Evolutionary conservation across 768 basidiomycete species (phyloP).

Genomic region (Agaricus blazei): DNA sequence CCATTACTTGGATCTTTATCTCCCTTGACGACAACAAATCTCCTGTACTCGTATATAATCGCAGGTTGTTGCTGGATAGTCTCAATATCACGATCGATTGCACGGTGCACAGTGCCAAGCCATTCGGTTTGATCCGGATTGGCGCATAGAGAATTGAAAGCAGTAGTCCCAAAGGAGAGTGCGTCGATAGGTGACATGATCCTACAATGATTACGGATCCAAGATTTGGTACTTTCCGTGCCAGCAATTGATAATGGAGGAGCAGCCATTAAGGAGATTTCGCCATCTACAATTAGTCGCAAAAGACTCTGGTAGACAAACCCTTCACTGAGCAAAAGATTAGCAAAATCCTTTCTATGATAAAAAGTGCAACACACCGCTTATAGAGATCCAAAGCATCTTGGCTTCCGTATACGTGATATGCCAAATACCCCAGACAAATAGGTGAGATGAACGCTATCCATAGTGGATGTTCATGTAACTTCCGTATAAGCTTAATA

Average conservation of each 20-base stretch:
- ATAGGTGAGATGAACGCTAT: slow-evolving; percentile 60
- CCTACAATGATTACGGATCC: slow-evolving; percentile 34
- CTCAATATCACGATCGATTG: slow-evolving; percentile 44
- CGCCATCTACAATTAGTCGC: slow-evolving; percentile 48
- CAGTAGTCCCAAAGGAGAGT: slow-evolving; percentile 37
- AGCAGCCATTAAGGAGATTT: slow-evolving; percentile 46
- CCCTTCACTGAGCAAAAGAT: slow-evolving; percentile 25
- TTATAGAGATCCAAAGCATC: slow-evolving; percentile 38
- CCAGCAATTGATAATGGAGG: slow-evolving; percentile 31
- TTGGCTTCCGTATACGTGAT: slow-evolving; percentile 27
- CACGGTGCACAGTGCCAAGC: slow-evolving; percentile 32
- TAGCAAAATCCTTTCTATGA: neutral
- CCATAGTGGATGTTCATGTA: slow-evolving; percentile 64
- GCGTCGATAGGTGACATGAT: slow-evolving; percentile 31
- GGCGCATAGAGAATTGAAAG: slow-evolving; percentile 33
- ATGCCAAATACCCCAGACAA: slow-evolving; percentile 49
- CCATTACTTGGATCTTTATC: slow-evolving; percentile 22
- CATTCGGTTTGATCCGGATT: slow-evolving; percentile 28
- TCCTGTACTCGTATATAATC: slow-evolving; percentile 56
- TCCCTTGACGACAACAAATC: slow-evolving; percentile 56
- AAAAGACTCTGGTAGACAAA: slow-evolving; percentile 39
- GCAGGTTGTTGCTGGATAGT: slow-evolving; percentile 58
- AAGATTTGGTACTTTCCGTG: slow-evolving; percentile 21
- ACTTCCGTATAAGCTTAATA: slow-evolving; percentile 40
- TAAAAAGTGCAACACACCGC: slow-evolving; percentile 4